A percentile compares a stretch with the other conserved stretches of the same genome.
Evolutionary conservation across 2,329 filamentous ascomycete species (phyloP).

Genomic region (Colletotrichum tropicale): DNA sequence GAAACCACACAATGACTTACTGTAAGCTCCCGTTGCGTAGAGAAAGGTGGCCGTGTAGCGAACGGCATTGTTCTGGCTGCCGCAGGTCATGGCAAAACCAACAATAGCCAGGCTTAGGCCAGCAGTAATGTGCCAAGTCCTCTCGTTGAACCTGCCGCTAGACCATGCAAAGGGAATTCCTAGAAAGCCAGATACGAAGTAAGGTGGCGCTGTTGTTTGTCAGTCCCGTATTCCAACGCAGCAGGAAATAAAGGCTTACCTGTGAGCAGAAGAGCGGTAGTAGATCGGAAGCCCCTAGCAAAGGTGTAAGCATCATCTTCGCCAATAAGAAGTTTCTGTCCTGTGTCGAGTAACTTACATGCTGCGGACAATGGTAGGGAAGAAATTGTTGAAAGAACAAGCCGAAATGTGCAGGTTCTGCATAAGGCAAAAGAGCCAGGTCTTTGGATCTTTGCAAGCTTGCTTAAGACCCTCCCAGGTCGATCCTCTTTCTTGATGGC

Average conservation of each 20-base stretch:
- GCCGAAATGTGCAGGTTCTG: conserved; percentile 12
- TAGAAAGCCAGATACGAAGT: conserved; percentile 27
- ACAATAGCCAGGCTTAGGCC: conserved; percentile 42
- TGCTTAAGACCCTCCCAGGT: conserved; percentile 12
- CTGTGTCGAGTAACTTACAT: not conserved
- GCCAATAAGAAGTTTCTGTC: accelerated
- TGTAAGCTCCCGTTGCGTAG: conserved; percentile 7
- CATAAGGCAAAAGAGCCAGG: conserved; percentile 23
- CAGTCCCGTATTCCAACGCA: not conserved
- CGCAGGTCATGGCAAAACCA: conserved; percentile 8
- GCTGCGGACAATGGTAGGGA: conserved; percentile 22
- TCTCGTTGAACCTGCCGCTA: conserved; percentile 50
- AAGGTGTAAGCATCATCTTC: not conserved
- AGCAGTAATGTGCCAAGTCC: conserved; percentile 51
- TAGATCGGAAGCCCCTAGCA: conserved; percentile 4
- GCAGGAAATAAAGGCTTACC: not conserved
- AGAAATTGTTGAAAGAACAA: conserved; percentile 24
- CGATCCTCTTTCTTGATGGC: conserved; percentile 2
- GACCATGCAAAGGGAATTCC: conserved; percentile 30
- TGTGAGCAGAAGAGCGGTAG: conserved; percentile 38
- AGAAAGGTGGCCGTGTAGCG: conserved; percentile 19
- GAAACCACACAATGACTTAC: not conserved
- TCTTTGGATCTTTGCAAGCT: conserved; percentile 27
- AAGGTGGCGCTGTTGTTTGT: conserved; percentile 9
- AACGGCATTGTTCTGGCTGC: conserved; percentile 1